These are phyloP conservation scores for Galeopsis tetrahit DNA, from an alignment of 257 asterid genomes.

Conservation along the genomic window DNA sequence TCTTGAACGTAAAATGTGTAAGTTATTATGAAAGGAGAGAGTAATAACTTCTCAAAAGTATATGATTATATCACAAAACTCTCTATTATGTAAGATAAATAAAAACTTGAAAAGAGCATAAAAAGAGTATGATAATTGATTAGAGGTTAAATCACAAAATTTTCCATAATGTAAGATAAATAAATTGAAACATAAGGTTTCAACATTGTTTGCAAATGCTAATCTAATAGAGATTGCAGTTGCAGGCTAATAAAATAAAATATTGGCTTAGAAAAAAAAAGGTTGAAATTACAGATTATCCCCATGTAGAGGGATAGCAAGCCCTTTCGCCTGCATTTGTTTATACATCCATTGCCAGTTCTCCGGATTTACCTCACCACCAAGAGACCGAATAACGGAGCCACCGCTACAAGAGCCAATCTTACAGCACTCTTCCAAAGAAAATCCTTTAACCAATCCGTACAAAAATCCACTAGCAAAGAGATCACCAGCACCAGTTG, in stretches of 20 bases:
- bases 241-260: constrained; percentile 43
- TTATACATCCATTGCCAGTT: constrained; percentile 98
- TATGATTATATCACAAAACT: too few species aligned
- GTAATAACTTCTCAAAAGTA: too few species aligned
- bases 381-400: constrained; percentile 82
- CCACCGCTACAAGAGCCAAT: constrained; percentile 96
- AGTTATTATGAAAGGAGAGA: too few species aligned
- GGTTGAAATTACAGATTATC: neutral
- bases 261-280: neutral
- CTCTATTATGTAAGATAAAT: too few species aligned
- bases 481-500: constrained; percentile 99
- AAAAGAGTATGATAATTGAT: neutral
- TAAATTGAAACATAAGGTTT: constrained; percentile 30
- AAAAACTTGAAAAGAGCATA: too few species aligned
- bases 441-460: constrained; percentile 77
- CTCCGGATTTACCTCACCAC: constrained; percentile 87
- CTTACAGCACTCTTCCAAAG: constrained; percentile 87
- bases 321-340: constrained; percentile 72
- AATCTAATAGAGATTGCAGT: constrained; percentile 33
- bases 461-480: constrained; percentile 94
- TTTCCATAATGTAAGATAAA: neutral
- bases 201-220: constrained; percentile 34
- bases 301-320: constrained; percentile 45
- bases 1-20: too few species aligned
- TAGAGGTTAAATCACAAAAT: constrained; percentile 24